A percentile compares a stretch with the other conserved stretches of the same genome.
phyloP scores from a whole-genome alignment of 2,329 filamentous ascomycete genomes.

The Epichloe sylvatica region DNA sequence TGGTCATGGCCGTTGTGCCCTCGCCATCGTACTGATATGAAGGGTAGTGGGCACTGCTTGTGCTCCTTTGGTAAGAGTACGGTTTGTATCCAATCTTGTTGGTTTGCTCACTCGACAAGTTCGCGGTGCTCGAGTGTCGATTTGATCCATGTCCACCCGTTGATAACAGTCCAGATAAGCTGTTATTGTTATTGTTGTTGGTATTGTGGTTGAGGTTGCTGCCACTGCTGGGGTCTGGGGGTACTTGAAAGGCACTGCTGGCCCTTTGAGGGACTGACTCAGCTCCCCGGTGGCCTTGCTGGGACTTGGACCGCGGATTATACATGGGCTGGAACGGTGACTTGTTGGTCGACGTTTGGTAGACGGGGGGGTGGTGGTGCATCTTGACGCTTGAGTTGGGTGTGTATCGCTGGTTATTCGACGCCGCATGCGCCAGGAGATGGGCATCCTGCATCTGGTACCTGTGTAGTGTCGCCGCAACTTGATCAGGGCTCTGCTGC shows the following conservation, averaged over 20 bases:
- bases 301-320: constrained; percentile 18
- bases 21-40: neutral
- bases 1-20: neutral
- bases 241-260: constrained; percentile 4
- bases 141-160: neutral
- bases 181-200: neutral
- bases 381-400: constrained; percentile 12
- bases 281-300: constrained; percentile 16
- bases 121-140: constrained; percentile 4
- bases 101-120: constrained; percentile 4
- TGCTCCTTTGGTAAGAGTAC: constrained; percentile 16
- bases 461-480: neutral
- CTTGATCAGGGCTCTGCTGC: constrained; percentile 2
- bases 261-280: neutral
- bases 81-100: constrained; percentile 19
- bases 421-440: constrained; percentile 4
- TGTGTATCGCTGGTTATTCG: constrained; percentile 14
- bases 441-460: constrained; percentile 5
- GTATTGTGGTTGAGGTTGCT: neutral
- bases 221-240: constrained; percentile 1
- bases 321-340: constrained; percentile 16
- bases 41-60: neutral
- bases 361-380: constrained; percentile 10
- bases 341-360: constrained; percentile 12
- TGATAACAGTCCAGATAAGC: neutral